Evolutionary conservation across 176 grass and related monocot species (phyloP).

Genomic region (Phoenix roebelenii): DNA sequence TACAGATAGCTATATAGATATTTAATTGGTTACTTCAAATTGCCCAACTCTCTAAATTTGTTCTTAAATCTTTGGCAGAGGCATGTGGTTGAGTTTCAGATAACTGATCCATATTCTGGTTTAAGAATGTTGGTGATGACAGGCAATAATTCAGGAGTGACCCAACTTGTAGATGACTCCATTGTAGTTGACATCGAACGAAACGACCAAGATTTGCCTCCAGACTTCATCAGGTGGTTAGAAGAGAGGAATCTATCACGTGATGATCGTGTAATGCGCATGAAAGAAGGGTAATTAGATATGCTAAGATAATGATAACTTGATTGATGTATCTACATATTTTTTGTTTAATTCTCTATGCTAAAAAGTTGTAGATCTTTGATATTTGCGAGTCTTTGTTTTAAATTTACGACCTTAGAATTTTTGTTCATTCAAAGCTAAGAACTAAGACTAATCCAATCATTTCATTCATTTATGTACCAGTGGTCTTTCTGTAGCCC

Average conservation of each 20-base stretch:
- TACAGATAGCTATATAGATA: no score
- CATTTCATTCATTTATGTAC: no score
- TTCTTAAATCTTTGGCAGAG: background rate
- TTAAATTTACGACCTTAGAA: no score
- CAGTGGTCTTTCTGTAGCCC: no score
- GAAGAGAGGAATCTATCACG: background rate
- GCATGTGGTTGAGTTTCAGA: constrained; percentile 6
- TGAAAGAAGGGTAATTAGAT: constrained; percentile 6
- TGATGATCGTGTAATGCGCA: constrained; percentile 8
- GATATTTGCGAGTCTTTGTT: no score
- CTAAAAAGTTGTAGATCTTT: no score
- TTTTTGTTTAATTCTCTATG: no score
- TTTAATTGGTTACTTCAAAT: no score
- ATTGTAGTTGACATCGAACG: constrained; percentile 1
- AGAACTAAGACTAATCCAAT: no score
- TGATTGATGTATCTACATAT: no score
- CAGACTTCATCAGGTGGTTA: constrained; percentile 7
- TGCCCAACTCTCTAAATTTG: background rate
- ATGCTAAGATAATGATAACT: no score
- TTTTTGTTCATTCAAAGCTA: no score
- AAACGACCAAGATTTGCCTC: constrained; percentile 1
- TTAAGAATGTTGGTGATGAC: constrained; percentile 9
- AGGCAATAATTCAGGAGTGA: background rate
- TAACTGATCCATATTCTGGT: constrained; percentile 8
- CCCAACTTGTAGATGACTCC: constrained; percentile 6